Conservation (phyloP, 2,329 filamentous ascomycete genomes). For the Cordyceps tenuipes region DNA sequence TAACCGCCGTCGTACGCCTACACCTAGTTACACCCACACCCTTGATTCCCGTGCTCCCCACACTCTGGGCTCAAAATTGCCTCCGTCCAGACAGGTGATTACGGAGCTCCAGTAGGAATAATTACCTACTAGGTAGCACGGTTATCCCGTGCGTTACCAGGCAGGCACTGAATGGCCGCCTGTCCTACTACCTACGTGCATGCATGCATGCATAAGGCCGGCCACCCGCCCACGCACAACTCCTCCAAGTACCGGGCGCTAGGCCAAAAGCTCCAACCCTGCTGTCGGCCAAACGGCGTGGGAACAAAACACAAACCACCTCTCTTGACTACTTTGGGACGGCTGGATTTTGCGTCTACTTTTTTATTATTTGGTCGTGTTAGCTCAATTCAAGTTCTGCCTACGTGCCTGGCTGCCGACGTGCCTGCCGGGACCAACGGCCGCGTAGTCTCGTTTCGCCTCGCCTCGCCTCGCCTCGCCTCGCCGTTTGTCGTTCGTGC, state of each 20-base stretch:
- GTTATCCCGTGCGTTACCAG: too few relatives aligned
- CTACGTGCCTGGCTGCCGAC: too few relatives aligned
- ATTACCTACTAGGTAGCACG: too few relatives aligned
- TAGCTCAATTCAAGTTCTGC: neutral
- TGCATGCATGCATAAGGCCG: too few relatives aligned
- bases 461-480: too few relatives aligned
- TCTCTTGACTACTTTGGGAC: neutral
- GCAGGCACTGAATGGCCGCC: too few relatives aligned
- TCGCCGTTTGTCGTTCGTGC: too few relatives aligned
- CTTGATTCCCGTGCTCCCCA: neutral
- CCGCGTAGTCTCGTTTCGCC: too few relatives aligned
- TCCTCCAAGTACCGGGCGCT: neutral
- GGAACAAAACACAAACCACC: neutral
- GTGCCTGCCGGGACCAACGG: too few relatives aligned
- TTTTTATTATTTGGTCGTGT: neutral
- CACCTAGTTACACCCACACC: neutral
- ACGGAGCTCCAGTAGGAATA: neutral
- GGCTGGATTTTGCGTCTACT: neutral
- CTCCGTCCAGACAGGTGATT: neutral
- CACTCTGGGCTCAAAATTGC: neutral
- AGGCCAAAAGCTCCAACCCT: constrained; percentile 6
- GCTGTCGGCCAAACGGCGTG: neutral
- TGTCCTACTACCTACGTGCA: too few relatives aligned
- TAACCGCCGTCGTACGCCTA: too few relatives aligned
- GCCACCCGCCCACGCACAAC: neutral